Evolutionary conservation across 169 alveolate species (phyloP), one percentile per base, ranked within the genome.

Genomic region (Cryptosporidium meleagridis): DNA sequence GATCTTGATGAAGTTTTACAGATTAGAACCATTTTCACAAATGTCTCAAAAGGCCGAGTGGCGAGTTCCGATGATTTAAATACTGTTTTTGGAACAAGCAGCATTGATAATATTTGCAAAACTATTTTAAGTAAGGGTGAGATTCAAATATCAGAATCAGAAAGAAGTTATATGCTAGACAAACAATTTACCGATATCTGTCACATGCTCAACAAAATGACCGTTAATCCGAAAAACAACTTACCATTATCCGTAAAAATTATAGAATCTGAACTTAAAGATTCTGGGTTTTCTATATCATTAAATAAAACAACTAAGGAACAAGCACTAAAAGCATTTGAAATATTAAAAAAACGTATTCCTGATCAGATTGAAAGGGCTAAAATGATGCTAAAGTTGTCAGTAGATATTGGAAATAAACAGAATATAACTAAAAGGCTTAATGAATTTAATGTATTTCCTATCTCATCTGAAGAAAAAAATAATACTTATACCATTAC

Each of bases 1-100:
- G 98, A 97, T 85, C 91, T 97, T 59, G 96, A 95, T 73, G 99
- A 97, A 92, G 99, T 98, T 41, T 95, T 97, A 52, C 98, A 97
- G 87, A 93, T 96, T 23, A 94, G 95, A 69, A 93, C 95, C 55
- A 95, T 98, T 33, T 98, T 95, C 91, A 94, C 97, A 44, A 97
- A 97, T 93, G 98, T 97, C 37, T 94, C 98, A 21, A 97, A 97
- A 91, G 99, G 99, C 26, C 97, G 96, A 84, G 86, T 96, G 23
- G 99, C 99, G 71, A 96, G 95, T 14, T 92, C 93, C 80, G 96
- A 96, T 69, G 98, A 96, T 72, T 84, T 98, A 67, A 69, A 87
- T 72, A 93, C 93, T 65, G 98, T 94, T 59, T 98, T 97, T 84
- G 97, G 97, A 51, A 93, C 97, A 2, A 93, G 89, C 53, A 85